phyloP scores from a whole-genome alignment of 2,329 filamentous ascomycete species.

The Aphanocladium album region DNA sequence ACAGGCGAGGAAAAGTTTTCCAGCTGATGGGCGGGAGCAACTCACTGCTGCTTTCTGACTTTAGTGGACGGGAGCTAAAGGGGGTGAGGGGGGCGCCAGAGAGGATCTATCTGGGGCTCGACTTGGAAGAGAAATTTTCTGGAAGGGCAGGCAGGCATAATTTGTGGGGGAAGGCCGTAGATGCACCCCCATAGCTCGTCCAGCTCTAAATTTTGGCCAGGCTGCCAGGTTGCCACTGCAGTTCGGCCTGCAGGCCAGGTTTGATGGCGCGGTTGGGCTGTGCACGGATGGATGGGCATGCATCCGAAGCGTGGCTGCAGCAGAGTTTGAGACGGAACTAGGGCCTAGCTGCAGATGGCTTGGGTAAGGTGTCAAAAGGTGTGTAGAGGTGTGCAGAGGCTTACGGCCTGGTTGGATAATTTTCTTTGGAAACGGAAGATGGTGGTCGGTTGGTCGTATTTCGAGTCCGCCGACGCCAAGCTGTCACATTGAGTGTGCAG shows the following conservation, averaged over 20 bases:
- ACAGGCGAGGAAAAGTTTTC: conserved; percentile 9
- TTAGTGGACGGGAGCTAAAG: not conserved
- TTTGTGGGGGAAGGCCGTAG: conserved; percentile 7
- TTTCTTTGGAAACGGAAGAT: not conserved
- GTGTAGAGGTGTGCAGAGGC: conserved; percentile 1
- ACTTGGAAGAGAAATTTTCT: conserved; percentile 12
- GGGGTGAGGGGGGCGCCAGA: not conserved
- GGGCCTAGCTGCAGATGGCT: not conserved
- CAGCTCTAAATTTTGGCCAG: not conserved
- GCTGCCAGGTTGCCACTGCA: too few relatives aligned
- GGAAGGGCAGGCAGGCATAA: not conserved
- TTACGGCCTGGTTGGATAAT: not conserved
- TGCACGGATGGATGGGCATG: not conserved
- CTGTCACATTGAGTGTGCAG: not conserved
- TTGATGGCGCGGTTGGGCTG: not conserved
- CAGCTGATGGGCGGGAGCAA: not conserved
- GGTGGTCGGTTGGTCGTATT: not conserved
- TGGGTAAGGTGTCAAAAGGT: too few relatives aligned
- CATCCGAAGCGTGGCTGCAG: conserved; percentile 5
- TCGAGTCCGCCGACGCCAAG: not conserved
- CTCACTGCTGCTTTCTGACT: not conserved
- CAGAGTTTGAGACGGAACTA: conserved; percentile 3
- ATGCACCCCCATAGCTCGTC: conserved; percentile 5
- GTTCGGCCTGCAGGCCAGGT: not conserved
- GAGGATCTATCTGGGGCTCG: conserved; percentile 4